Conservation (phyloP, 768 basidiomycete species). For the Panus rudis region DNA sequence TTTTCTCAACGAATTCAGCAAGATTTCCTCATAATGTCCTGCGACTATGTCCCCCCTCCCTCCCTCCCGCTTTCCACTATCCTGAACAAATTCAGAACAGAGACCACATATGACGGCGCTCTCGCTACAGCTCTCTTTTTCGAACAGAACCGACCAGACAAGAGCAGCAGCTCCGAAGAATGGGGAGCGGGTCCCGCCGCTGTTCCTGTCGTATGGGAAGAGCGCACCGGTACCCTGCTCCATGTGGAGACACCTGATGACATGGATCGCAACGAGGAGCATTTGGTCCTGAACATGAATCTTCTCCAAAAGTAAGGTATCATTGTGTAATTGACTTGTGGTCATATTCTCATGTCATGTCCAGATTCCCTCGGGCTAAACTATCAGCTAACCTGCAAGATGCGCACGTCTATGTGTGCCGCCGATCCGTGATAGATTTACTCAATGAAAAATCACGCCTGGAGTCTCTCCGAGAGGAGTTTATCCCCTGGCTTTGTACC, state of each 20-base stretch:
- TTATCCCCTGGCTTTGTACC: conserved; percentile 89
- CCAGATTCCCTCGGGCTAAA: conserved; percentile 64
- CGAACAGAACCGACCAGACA: conserved; percentile 42
- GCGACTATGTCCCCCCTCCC: conserved; percentile 81
- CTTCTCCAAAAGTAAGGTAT: conserved; percentile 61
- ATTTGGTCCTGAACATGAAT: conserved; percentile 69
- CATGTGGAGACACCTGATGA: conserved; percentile 69
- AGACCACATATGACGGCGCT: conserved; percentile 54
- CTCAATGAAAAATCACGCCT: conserved; percentile 62
- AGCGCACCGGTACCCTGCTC: conserved; percentile 55
- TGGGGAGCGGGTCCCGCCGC: conserved; percentile 47
- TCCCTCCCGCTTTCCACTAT: conserved; percentile 61
- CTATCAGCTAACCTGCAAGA: conserved; percentile 69
- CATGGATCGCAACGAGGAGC: conserved; percentile 58
- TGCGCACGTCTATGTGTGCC: conserved; percentile 89
- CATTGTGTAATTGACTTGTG: conserved; percentile 9
- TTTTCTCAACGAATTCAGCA: conserved; percentile 69
- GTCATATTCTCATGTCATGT: background rate
- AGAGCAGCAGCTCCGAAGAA: conserved; percentile 52
- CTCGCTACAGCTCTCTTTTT: conserved; percentile 68
- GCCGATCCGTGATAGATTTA: conserved; percentile 62
- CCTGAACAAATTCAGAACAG: conserved; percentile 77
- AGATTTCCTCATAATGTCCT: conserved; percentile 87
- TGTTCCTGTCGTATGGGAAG: conserved; percentile 62
- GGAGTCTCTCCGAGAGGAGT: conserved; percentile 83